Evolutionary conservation across 2,329 filamentous ascomycete species (phyloP).

Genomic region (Alternaria gaisen): DNA sequence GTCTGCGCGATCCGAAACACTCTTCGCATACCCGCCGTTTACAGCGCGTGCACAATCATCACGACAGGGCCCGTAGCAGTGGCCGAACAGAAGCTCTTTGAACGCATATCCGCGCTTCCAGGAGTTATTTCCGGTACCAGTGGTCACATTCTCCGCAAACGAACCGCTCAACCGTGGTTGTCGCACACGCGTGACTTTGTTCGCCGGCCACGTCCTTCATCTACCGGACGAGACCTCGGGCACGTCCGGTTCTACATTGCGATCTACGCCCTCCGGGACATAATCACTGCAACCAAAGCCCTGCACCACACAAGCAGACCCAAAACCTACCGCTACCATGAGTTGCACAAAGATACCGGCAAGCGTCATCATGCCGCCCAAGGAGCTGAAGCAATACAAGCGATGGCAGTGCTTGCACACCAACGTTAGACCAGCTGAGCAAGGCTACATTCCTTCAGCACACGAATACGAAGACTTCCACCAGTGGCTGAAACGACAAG

Average conservation of each 20-base stretch:
- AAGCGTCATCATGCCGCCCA: slow-evolving; percentile 33
- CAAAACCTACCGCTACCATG: slow-evolving; percentile 1
- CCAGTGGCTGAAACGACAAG: slow-evolving; percentile 39
- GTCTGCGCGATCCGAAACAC: neutral
- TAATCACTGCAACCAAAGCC: neutral
- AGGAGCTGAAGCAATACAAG: slow-evolving; percentile 40
- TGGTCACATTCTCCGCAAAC: slow-evolving; percentile 8
- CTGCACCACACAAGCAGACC: neutral
- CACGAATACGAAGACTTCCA: slow-evolving; percentile 42
- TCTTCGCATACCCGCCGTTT: neutral
- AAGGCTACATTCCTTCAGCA: slow-evolving; percentile 36
- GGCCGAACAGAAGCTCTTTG: neutral
- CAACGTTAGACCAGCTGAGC: slow-evolving; percentile 26
- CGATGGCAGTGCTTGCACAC: slow-evolving; percentile 38
- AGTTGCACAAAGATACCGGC: slow-evolving; percentile 30
- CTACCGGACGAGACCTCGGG: neutral
- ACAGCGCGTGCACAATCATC: neutral
- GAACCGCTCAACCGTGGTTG: slow-evolving; percentile 7
- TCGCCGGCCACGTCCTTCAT: neutral
- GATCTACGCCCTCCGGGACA: neutral
- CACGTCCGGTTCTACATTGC: neutral
- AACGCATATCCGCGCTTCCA: neutral
- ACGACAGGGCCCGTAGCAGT: neutral
- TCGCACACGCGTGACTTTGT: slow-evolving; percentile 4
- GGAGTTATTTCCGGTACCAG: neutral